phyloP scores from a whole-genome alignment of 371 early-diverging fungal species.

The Racocetra persica region DNA sequence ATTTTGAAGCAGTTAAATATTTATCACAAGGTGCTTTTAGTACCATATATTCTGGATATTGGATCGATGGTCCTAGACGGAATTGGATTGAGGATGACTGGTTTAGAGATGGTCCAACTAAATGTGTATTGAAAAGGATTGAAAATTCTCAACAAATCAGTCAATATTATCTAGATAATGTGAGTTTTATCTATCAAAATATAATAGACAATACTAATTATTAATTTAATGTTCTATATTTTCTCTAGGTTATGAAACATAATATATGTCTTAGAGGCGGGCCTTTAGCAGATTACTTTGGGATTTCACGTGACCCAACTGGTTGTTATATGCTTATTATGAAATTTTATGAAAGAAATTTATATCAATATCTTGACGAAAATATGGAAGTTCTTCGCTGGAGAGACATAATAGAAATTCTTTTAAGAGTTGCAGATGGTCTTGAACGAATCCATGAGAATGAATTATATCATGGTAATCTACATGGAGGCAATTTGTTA shows the following conservation, averaged over 20 bases:
- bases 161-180: not conserved
- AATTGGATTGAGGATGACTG: not conserved
- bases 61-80: constrained; percentile 14
- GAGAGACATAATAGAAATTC: constrained; percentile 8
- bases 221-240: no score
- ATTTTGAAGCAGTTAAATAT: not conserved
- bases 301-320: constrained; percentile 5
- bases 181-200: not conserved
- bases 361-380: not conserved
- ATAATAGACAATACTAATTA: no score
- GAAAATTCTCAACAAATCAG: not conserved
- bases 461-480: constrained; percentile 25
- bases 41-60: not conserved
- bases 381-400: not conserved
- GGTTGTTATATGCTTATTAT: constrained; percentile 5
- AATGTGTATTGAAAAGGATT: not conserved
- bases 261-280: not conserved
- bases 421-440: not conserved
- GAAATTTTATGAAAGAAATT: constrained; percentile 4
- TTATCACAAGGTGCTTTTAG: not conserved
- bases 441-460: constrained; percentile 16
- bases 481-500: constrained; percentile 36
- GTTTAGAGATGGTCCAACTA: not conserved
- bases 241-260: not conserved
- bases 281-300: not conserved